Evolutionary conservation across 2,329 filamentous ascomycete species (phyloP).

Genomic region (Ceratocystis cacaofunesta): DNA sequence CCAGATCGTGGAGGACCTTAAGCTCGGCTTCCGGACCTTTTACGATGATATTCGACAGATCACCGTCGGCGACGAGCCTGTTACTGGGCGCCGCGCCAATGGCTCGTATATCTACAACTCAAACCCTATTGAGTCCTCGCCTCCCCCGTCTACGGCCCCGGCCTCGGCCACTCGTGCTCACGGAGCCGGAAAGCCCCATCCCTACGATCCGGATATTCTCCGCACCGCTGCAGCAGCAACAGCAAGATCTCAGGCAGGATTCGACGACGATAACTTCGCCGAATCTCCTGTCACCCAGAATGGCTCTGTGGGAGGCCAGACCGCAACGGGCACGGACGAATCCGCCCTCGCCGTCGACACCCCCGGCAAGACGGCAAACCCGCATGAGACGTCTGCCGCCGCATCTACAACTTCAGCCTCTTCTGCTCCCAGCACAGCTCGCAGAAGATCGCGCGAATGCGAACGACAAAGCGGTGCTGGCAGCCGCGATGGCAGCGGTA

Average conservation of each 20-base stretch:
- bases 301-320: neutral
- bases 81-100: conserved; percentile 35
- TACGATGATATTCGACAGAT: conserved; percentile 90
- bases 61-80: conserved; percentile 84
- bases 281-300: conserved; percentile 16
- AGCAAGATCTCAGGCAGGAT: conserved; percentile 26
- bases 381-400: conserved; percentile 3
- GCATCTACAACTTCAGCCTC: conserved; percentile 14
- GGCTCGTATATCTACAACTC: conserved; percentile 16
- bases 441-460: conserved; percentile 14
- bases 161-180: conserved; percentile 6
- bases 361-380: neutral
- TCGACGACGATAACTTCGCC: conserved; percentile 10
- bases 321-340: neutral
- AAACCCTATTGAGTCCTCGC: neutral
- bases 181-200: conserved; percentile 15
- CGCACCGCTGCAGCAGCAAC: conserved; percentile 27
- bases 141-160: conserved; percentile 6
- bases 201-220: conserved; percentile 33
- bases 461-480: conserved; percentile 14
- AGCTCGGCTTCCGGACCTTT: conserved; percentile 82
- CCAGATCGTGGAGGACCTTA: conserved; percentile 79
- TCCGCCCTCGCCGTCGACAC: neutral
- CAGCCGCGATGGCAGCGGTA: neutral
- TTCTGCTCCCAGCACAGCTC: conserved; percentile 8